These are phyloP conservation scores for Cyberlindnera mississippiensis DNA, from an alignment of 805 yeast genomes.

Conservation along the genomic window DNA sequence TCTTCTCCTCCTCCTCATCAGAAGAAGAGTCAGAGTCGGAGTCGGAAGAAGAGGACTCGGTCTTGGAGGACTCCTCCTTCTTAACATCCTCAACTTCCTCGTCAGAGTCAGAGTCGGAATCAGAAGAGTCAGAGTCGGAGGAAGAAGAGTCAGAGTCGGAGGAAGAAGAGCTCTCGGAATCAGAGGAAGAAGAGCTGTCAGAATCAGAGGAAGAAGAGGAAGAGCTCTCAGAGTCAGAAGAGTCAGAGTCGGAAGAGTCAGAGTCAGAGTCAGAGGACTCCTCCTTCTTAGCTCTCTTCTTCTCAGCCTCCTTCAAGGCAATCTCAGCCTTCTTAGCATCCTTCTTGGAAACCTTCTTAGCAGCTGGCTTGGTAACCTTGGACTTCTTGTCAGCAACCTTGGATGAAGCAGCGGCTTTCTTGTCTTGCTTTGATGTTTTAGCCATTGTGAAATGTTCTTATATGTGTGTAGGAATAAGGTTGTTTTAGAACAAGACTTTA, in stretches of 20 bases:
- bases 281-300: slow-evolving; percentile 16
- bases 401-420: slow-evolving; percentile 18
- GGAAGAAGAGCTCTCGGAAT: slow-evolving; percentile 13
- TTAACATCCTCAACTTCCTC: slow-evolving; percentile 15
- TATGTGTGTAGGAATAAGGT: neutral
- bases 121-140: slow-evolving; percentile 23
- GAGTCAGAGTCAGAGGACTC: slow-evolving; percentile 13
- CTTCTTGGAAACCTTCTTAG: slow-evolving; percentile 26
- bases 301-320: slow-evolving; percentile 19
- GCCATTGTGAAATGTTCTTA: slow-evolving; percentile 18
- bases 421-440: slow-evolving; percentile 21
- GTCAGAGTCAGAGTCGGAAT: slow-evolving; percentile 17
- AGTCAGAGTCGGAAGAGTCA: slow-evolving; percentile 27
- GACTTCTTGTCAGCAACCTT: slow-evolving; percentile 21
- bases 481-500: neutral
- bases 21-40: slow-evolving; percentile 24
- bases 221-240: slow-evolving; percentile 17
- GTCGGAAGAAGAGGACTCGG: slow-evolving; percentile 15
- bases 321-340: slow-evolving; percentile 29
- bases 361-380: slow-evolving; percentile 25
- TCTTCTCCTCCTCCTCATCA: slow-evolving; percentile 11
- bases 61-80: slow-evolving; percentile 5
- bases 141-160: slow-evolving; percentile 19
- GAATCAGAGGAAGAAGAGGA: slow-evolving; percentile 16
- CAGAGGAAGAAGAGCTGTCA: slow-evolving; percentile 24